Evolutionary conservation across 805 yeast genomes (phyloP), one percentile per base, ranked within the genome.

Genomic region (Candida montana): DNA sequence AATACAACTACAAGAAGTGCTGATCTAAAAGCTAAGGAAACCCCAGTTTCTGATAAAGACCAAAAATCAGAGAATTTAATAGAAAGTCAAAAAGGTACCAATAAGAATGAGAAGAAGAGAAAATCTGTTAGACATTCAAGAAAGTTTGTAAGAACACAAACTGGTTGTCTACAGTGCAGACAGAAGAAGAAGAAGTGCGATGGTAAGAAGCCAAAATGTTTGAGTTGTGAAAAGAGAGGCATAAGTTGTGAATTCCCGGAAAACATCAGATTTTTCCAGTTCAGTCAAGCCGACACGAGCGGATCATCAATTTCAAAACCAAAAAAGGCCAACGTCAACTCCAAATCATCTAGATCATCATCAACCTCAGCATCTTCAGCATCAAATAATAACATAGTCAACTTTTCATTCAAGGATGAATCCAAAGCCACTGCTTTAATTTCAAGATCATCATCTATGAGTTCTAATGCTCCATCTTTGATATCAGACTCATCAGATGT

Each of bases 171-270:
- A 6, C 56, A 54, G 33, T 56, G 60, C 32, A 50, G 60, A 21
- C 58, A 54, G 11, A 56, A 56, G 49, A 56, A 56, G 54, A 56
- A 56, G 53, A 56, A 52, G 24, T 56, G 60, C 45, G 59, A 54
- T 45, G 55, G 58, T 33, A 34, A 31, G n/a, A 52, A 50, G 40
- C 60, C 60, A 7, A 34, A 33, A 2, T 56, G 60, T 44, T 33
- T 37, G 7, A 54, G 59, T 31, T 56, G 60, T 41, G 32, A 26
- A 4, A 56, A 53, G 32, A 54, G 51, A 39, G 57, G 55, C 2
- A 27, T 52, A 1, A 8, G 29, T 3, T 56, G 60, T 43, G 50
- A 54, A 32, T 56, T 39, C 28, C 59, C 59, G 11, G 58, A 51
- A 23, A 56, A 56, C 23, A 56, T 56, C 9, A 52, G 56, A 38